Base-by-base conservation (phyloP, 208 protist genomes). In the Trypanosoma avium region DNA sequence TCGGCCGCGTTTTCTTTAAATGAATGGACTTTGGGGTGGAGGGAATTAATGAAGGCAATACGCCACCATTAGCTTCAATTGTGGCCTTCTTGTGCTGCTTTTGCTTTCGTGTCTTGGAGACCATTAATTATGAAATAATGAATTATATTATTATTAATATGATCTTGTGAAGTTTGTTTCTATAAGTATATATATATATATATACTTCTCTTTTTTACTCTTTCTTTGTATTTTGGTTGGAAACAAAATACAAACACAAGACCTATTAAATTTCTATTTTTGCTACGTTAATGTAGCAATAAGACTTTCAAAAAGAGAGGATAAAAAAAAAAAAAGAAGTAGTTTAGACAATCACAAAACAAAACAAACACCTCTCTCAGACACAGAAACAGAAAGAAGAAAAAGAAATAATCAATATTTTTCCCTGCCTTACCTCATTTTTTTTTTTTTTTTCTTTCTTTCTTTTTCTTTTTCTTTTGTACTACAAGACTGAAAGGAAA, bases 61-160 rank as follows among this genome's bases (percentile, higher is more conserved):
- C 75, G 26, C 87, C 87, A 48, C 77, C 78, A 72, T 93, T 83
- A 15, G 57, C 81, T 35, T 81, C 69, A 36, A 95, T 55, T 8
- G 64, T 69, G 22, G 71, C 78, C 72, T 84, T 87, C 67, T 86
- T 84, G 63, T 88, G 89, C 54, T 96, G 90, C 6, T 84, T 79
- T 68, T 96, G 90, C 68, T 87, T 75, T 42, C 79, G 75, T 0
- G 90, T 96, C 52, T 96, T 96, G 49, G 90, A 96, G 0, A 93
- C 90, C 90, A 96, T 96, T 30, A n/a, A n/a, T n/a, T n/a, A n/a
- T n/a, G n/a, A n/a, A n/a, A n/a, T n/a, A n/a, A n/a, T n/a, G n/a
- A n/a, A n/a, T n/a, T n/a, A n/a, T n/a, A n/a, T n/a, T n/a, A n/a
- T n/a, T n/a, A n/a, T n/a, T n/a, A n/a, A n/a, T n/a, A n/a, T n/a